Conservation (phyloP, 768 basidiomycete species). For the Gloeostereum incarnatum region DNA sequence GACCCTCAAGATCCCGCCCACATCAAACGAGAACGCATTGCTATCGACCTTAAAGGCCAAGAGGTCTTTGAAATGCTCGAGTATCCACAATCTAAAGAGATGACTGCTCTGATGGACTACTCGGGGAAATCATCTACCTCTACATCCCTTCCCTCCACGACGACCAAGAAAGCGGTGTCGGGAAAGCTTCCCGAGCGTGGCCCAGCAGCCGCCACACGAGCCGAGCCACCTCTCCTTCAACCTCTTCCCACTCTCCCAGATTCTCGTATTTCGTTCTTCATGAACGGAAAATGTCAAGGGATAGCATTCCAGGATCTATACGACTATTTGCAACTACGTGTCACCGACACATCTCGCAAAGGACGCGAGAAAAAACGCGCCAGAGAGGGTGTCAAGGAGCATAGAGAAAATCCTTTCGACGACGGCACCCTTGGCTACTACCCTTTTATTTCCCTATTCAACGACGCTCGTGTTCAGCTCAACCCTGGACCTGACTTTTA, state of each 20-base stretch:
- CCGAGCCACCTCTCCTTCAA: constrained; percentile 37
- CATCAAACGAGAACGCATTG: constrained; percentile 80
- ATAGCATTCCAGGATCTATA: constrained; percentile 83
- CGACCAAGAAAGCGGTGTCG: constrained; percentile 56
- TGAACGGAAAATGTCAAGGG: constrained; percentile 83
- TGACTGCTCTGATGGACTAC: constrained; percentile 81
- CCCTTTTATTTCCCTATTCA: constrained; percentile 90
- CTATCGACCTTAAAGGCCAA: constrained; percentile 95
- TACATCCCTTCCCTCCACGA: constrained; percentile 44
- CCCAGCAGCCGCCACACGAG: constrained; percentile 25
- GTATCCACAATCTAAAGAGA: constrained; percentile 85
- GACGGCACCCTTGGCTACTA: constrained; percentile 96
- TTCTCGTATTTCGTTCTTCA: constrained; percentile 81
- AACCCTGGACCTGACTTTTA: constrained; percentile 89
- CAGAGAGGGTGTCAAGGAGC: constrained; percentile 64
- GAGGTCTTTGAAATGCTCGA: constrained; percentile 94
- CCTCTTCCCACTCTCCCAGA: constrained; percentile 59
- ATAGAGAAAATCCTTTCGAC: constrained; percentile 80
- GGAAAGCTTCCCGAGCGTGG: constrained; percentile 63
- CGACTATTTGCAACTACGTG: constrained; percentile 79
- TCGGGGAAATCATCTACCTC: constrained; percentile 49
- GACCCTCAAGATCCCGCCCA: constrained; percentile 77
- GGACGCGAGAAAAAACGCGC: constrained; percentile 53
- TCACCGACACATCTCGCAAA: constrained; percentile 50
- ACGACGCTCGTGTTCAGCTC: constrained; percentile 72